phyloP scores from a whole-genome alignment of 352 stramenopile genomes.

The Pythium biforme region DNA sequence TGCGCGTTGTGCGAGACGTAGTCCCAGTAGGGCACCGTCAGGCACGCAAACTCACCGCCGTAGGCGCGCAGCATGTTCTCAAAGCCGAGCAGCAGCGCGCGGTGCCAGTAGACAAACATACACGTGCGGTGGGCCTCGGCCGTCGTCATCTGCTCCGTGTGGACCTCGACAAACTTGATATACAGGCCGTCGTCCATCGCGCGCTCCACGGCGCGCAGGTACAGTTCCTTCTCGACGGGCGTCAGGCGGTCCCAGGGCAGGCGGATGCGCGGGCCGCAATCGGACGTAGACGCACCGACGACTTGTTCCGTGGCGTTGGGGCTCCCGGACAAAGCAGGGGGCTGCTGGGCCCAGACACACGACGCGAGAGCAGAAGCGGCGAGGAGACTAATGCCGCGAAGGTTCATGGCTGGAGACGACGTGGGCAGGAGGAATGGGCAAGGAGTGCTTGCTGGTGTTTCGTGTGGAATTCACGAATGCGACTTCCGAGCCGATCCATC shows the following conservation, averaged over 20 bases:
- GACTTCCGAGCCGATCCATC: no score
- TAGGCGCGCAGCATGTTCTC: slow-evolving; percentile 86
- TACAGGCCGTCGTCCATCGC: slow-evolving; percentile 84
- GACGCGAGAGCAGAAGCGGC: neutral
- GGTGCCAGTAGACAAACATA: slow-evolving; percentile 90
- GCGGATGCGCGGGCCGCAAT: slow-evolving; percentile 69
- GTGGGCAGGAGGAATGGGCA: no score
- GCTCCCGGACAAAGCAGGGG: neutral
- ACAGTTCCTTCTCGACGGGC: slow-evolving; percentile 63
- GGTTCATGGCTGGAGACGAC: slow-evolving; percentile 13
- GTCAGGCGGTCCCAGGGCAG: slow-evolving; percentile 73
- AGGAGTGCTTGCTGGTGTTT: neutral
- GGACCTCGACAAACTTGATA: slow-evolving; percentile 87
- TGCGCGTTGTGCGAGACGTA: slow-evolving; percentile 80
- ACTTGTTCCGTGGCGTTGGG: slow-evolving; percentile 8
- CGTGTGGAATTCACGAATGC: slow-evolving; percentile 15
- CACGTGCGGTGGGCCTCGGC: slow-evolving; percentile 81
- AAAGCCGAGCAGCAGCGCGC: slow-evolving; percentile 72
- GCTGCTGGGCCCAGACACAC: neutral
- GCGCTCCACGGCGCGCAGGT: slow-evolving; percentile 65
- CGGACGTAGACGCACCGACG: neutral
- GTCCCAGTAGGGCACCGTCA: slow-evolving; percentile 88
- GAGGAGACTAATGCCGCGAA: slow-evolving; percentile 3
- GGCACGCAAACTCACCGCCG: slow-evolving; percentile 76
- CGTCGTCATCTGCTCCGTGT: slow-evolving; percentile 83